Conservation (phyloP, 176 grass and related monocot genomes). For the Pontederia paniculata region DNA sequence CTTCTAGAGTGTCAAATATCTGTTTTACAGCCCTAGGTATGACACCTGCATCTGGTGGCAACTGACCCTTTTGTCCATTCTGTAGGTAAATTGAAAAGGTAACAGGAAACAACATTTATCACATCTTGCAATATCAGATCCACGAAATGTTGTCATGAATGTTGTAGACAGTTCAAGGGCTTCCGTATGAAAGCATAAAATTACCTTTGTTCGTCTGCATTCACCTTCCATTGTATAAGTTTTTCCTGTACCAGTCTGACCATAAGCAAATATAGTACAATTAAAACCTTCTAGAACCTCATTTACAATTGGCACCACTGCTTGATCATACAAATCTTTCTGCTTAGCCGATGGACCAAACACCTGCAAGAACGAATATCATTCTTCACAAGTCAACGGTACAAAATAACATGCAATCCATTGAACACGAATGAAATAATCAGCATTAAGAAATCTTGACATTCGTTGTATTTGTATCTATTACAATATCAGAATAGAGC, state of each 20-base stretch:
- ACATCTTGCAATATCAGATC: too few relatives aligned
- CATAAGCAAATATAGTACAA: slow-evolving; percentile 95
- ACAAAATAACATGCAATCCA: too few relatives aligned
- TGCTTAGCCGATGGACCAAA: slow-evolving; percentile 80
- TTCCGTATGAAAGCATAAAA: slow-evolving; percentile 7
- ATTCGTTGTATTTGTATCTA: too few relatives aligned
- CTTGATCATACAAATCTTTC: slow-evolving; percentile 75
- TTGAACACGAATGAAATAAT: too few relatives aligned
- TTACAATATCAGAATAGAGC: too few relatives aligned
- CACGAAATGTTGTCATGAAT: too few relatives aligned
- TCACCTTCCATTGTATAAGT: slow-evolving; percentile 99
- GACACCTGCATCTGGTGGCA: slow-evolving; percentile 77
- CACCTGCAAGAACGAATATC: slow-evolving; percentile 28
- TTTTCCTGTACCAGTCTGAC: slow-evolving; percentile 91
- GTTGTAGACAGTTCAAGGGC: neutral
- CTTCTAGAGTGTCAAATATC: slow-evolving; percentile 86
- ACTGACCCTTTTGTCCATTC: slow-evolving; percentile 48
- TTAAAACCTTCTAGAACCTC: slow-evolving; percentile 96
- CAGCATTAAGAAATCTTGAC: too few relatives aligned
- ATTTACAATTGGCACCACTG: slow-evolving; percentile 89
- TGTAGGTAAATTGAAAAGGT: slow-evolving; percentile 27
- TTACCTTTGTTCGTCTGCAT: slow-evolving; percentile 79
- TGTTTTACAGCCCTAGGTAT: slow-evolving; percentile 96
- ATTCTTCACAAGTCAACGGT: neutral
- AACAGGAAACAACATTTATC: too few relatives aligned